These are phyloP conservation scores for Dentipellis fragilis DNA, from an alignment of 768 basidiomycete species.

Conservation along the genomic window DNA sequence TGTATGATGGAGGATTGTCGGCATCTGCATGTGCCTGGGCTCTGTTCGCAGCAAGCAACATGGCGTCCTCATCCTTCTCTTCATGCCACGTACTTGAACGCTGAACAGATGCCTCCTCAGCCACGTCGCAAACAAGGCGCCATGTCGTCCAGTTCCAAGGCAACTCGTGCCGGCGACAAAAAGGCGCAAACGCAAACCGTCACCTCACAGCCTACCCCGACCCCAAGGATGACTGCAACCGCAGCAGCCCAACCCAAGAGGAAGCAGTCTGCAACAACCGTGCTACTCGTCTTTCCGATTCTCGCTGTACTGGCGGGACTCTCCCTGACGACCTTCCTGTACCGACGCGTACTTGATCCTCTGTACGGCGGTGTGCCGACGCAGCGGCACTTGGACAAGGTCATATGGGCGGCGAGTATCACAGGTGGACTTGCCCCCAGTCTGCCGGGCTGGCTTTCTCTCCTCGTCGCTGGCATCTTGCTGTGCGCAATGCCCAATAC, in stretches of 20 bases:
- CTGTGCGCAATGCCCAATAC: conserved; percentile 42
- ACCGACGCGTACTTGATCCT: conserved; percentile 56
- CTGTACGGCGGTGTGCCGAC: conserved; percentile 58
- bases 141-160: neutral
- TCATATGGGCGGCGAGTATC: conserved; percentile 24
- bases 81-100: neutral
- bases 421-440: conserved; percentile 25
- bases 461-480: conserved; percentile 29
- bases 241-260: neutral
- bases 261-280: neutral
- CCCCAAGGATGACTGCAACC: neutral
- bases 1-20: neutral
- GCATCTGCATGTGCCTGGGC: neutral
- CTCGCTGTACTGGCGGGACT: conserved; percentile 22
- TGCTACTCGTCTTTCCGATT: conserved; percentile 18
- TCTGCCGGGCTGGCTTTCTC: conserved; percentile 22
- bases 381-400: conserved; percentile 33
- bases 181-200: neutral
- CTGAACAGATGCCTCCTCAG: conserved; percentile 8
- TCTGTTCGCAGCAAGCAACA: no score
- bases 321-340: conserved; percentile 51
- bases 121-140: conserved; percentile 7
- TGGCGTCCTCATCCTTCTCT: neutral
- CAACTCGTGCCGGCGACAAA: neutral
- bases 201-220: neutral